Conservation (phyloP, 805 yeast genomes). For the Babjeviella inositovora region DNA sequence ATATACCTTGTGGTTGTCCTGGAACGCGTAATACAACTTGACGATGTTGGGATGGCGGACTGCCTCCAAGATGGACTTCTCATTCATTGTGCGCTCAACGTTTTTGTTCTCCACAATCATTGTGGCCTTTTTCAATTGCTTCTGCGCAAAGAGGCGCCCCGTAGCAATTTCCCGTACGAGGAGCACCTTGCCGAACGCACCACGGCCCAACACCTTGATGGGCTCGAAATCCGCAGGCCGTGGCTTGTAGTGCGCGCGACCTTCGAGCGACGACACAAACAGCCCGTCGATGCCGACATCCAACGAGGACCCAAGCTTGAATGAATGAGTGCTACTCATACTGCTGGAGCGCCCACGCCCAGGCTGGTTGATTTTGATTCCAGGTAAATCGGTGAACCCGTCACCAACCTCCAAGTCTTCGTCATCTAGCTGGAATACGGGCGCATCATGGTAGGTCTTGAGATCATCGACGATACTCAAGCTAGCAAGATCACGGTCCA, state of each 20-base stretch:
- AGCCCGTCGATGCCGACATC: neutral
- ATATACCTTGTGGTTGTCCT: constrained; percentile 23
- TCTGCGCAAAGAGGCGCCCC: constrained; percentile 23
- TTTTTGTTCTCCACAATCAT: constrained; percentile 14
- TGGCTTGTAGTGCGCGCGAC: constrained; percentile 7
- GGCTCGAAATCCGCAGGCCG: constrained; percentile 20
- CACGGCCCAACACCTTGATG: constrained; percentile 23
- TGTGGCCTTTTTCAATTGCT: constrained; percentile 21
- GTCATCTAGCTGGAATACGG: no score
- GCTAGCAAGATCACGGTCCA: no score
- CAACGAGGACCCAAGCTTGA: no score
- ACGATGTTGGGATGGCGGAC: constrained; percentile 27
- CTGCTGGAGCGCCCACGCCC: no score
- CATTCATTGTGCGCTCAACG: constrained; percentile 20
- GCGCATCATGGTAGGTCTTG: no score
- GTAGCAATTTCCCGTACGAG: constrained; percentile 18
- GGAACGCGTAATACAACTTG: constrained; percentile 24
- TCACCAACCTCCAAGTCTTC: no score
- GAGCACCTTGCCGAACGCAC: constrained; percentile 24
- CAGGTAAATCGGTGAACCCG: no score
- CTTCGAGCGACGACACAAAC: constrained; percentile 1
- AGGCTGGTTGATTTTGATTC: no score
- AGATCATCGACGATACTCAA: no score
- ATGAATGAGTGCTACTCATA: no score
- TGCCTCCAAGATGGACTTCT: constrained; percentile 18